Percentiles rank a stretch among this genome's conserved stretches.
Conservation (phyloP, 1,284 basidiomycete species). For the Cryptococcus wingfieldii region DNA sequence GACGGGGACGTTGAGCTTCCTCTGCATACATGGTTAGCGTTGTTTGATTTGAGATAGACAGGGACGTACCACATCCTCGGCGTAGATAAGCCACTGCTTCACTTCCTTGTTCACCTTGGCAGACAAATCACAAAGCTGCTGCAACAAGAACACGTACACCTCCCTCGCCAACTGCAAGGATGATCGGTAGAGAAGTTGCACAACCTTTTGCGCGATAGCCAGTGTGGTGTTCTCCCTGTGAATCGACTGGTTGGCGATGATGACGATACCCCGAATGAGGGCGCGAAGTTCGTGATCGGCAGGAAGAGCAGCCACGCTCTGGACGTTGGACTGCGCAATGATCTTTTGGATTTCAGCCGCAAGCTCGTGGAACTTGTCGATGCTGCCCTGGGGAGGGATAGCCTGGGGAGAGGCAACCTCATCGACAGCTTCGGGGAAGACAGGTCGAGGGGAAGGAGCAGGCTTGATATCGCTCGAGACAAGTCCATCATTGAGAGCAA, state of each 20-base stretch:
- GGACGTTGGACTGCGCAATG: constrained; percentile 62
- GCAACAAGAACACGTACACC: constrained; percentile 82
- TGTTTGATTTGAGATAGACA: background rate
- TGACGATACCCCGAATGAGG: constrained; percentile 74
- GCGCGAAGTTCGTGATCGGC: constrained; percentile 80
- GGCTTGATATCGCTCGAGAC: constrained; percentile 34
- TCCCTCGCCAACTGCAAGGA: constrained; percentile 76
- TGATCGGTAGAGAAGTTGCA: constrained; percentile 70
- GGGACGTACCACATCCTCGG: constrained; percentile 80
- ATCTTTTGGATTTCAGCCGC: constrained; percentile 75
- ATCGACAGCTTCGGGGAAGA: constrained; percentile 20
- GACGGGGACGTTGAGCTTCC: constrained; percentile 94
- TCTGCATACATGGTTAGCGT: constrained; percentile 51
- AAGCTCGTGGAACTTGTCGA: constrained; percentile 56
- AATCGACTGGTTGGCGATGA: constrained; percentile 69
- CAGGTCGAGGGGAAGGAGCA: constrained; percentile 31
- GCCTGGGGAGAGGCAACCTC: constrained; percentile 20
- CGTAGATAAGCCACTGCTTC: constrained; percentile 92
- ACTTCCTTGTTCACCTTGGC: constrained; percentile 95
- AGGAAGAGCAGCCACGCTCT: constrained; percentile 63
- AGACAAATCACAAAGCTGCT: constrained; percentile 82
- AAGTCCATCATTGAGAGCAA: constrained; percentile 22
- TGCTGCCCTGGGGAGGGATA: constrained; percentile 36
- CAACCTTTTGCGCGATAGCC: constrained; percentile 73
- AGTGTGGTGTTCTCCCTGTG: constrained; percentile 83